Conservation (phyloP, 225 moss, liverwort and hornwort species). For the Thuidium tamariscinum region DNA sequence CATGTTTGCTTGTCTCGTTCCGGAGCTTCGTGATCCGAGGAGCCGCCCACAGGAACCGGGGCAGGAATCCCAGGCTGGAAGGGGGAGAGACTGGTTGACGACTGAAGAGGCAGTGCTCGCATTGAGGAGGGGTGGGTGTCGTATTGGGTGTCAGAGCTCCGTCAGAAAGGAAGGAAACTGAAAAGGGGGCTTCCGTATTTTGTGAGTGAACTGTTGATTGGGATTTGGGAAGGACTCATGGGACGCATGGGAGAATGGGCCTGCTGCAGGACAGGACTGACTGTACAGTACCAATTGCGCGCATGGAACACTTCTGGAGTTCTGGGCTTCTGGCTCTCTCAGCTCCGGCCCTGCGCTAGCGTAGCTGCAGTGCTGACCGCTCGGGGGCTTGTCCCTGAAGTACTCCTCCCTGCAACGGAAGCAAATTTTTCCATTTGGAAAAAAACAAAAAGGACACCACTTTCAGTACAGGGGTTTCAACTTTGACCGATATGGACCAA, state of each 20-base stretch:
- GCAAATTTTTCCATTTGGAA: neutral
- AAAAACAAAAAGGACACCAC: neutral
- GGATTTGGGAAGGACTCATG: no score
- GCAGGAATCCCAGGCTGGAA: neutral
- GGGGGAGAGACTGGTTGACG: no score
- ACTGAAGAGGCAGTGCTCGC: neutral
- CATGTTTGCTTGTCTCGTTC: neutral
- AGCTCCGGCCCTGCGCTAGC: no score
- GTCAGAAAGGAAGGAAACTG: no score
- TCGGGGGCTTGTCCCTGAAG: neutral
- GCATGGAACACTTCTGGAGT: neutral
- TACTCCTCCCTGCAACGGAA: neutral
- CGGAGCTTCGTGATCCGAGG: neutral
- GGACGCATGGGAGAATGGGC: neutral
- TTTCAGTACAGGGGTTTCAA: neutral
- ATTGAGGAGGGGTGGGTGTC: neutral
- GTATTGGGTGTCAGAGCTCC: neutral
- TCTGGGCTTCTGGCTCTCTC: neutral
- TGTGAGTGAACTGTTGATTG: neutral
- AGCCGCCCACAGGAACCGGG: neutral
- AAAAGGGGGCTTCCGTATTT: neutral
- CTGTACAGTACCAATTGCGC: neutral
- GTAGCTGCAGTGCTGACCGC: neutral
- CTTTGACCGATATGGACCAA: neutral
- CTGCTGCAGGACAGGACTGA: no score